Evolutionary conservation across 208 protist species (phyloP).

Genomic region (Wallacemonas sp.): DNA sequence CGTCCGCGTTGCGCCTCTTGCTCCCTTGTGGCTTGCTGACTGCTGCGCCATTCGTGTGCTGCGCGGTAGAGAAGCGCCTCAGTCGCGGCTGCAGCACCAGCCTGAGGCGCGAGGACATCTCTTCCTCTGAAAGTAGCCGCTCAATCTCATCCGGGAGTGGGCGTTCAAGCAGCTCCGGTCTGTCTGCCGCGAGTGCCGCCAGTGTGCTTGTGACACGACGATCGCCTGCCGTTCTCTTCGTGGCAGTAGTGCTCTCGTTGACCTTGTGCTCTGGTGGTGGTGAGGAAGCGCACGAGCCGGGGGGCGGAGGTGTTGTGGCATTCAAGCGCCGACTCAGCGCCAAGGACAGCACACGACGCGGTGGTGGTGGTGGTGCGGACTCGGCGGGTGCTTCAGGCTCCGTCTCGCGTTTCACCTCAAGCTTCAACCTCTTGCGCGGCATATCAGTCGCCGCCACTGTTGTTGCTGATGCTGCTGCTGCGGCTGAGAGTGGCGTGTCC

Average conservation of each 20-base stretch:
- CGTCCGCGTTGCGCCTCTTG: background rate
- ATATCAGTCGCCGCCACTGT: background rate
- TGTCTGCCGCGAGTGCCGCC: constrained; percentile 43
- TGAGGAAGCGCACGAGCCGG: background rate
- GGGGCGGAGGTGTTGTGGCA: background rate
- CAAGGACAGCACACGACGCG: constrained; percentile 8
- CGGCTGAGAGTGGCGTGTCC: background rate
- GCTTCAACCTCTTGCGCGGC: constrained; percentile 8
- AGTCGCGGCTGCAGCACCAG: constrained; percentile 83
- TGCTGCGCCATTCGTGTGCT: background rate
- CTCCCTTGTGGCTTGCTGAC: no score
- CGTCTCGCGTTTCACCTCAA: constrained; percentile 12
- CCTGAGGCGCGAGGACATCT: constrained; percentile 58
- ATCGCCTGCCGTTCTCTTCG: no score
- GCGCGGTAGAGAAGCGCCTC: constrained; percentile 38
- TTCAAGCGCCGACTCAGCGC: constrained; percentile 22
- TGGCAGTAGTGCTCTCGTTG: no score
- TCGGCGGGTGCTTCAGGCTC: background rate
- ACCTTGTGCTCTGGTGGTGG: no score
- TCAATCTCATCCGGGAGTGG: constrained; percentile 57
- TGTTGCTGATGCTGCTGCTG: background rate
- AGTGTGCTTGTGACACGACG: constrained; percentile 25
- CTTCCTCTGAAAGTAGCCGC: constrained; percentile 70
- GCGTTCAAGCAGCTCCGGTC: constrained; percentile 16
- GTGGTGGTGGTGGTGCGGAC: background rate